Evolutionary conservation across 1,139 yeast species (phyloP).

Genomic region (Protomyces pachydermus): DNA sequence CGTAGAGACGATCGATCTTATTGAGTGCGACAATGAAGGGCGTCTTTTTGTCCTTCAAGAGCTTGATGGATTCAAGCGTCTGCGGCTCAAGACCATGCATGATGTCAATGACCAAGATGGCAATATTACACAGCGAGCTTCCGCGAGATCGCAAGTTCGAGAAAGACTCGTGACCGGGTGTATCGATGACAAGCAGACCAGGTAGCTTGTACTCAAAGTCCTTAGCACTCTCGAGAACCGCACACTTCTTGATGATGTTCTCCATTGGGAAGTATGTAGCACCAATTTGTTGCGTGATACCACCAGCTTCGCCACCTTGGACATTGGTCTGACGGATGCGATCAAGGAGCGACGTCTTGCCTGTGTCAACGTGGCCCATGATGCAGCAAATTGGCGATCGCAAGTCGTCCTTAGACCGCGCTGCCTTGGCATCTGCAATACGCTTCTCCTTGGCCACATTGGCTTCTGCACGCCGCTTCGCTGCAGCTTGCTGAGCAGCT

Average conservation of each 20-base stretch:
- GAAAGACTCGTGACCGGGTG: slow-evolving; percentile 99
- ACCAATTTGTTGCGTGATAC: slow-evolving; percentile 99
- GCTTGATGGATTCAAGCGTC: slow-evolving; percentile 86
- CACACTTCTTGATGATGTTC: slow-evolving; percentile 84
- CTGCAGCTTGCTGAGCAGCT: slow-evolving; percentile 33
- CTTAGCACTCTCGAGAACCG: slow-evolving; percentile 83
- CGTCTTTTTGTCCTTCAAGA: slow-evolving; percentile 93
- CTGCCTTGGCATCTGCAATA: slow-evolving; percentile 41
- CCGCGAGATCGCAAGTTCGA: slow-evolving; percentile 97
- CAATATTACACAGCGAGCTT: slow-evolving; percentile 97
- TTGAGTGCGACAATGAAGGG: slow-evolving; percentile 95
- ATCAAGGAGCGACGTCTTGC: slow-evolving; percentile 93
- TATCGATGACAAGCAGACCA: slow-evolving; percentile 91
- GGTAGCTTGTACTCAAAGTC: slow-evolving; percentile 83
- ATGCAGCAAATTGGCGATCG: slow-evolving; percentile 99
- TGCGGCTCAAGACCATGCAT: slow-evolving; percentile 99
- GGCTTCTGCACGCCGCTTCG: slow-evolving; percentile 29
- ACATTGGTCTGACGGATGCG: slow-evolving; percentile 98
- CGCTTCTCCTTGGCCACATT: slow-evolving; percentile 37
- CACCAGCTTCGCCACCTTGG: slow-evolving; percentile 99
- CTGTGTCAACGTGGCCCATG: slow-evolving; percentile 98
- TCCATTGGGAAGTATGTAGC: slow-evolving; percentile 98
- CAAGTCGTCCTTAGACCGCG: slow-evolving; percentile 47
- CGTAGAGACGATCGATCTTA: slow-evolving; percentile 93
- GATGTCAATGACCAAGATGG: slow-evolving; percentile 93